These are phyloP conservation scores for Pythium sp. DNA, from an alignment of 352 stramenopile species.

Conservation along the genomic window DNA sequence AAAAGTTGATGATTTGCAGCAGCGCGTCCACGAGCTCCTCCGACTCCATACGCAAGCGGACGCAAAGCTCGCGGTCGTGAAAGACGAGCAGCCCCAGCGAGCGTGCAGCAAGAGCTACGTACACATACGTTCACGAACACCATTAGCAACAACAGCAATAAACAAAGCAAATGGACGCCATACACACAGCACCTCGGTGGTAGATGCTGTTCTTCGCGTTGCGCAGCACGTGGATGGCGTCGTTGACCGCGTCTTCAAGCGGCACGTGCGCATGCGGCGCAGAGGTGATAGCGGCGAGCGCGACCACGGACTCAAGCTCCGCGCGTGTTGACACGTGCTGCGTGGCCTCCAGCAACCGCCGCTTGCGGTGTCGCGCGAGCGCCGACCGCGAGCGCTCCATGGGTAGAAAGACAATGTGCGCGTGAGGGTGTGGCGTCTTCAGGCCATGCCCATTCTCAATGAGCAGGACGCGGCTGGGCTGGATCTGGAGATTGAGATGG, in stretches of 20 bases:
- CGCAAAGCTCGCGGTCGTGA: slow-evolving; percentile 29
- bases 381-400: slow-evolving; percentile 48
- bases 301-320: slow-evolving; percentile 34
- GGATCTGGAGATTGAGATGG: neutral
- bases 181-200: slow-evolving; percentile 31
- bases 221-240: slow-evolving; percentile 39
- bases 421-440: neutral
- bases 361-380: slow-evolving; percentile 58
- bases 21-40: slow-evolving; percentile 72
- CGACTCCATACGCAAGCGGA: slow-evolving; percentile 51
- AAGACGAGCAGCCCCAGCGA: slow-evolving; percentile 65
- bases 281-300: slow-evolving; percentile 24
- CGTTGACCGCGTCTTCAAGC: slow-evolving; percentile 20
- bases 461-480: neutral
- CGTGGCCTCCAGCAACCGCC: slow-evolving; percentile 44
- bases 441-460: neutral
- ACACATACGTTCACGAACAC: neutral
- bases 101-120: slow-evolving; percentile 53
- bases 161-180: neutral
- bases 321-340: slow-evolving; percentile 39
- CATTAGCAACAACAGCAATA: neutral
- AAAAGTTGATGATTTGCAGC: slow-evolving; percentile 68
- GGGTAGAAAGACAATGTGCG: neutral
- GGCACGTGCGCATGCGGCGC: neutral
- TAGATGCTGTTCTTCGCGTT: slow-evolving; percentile 74